These are phyloP conservation scores for Dryas integrifolia DNA, from an alignment of 331 rosid species.

Conservation along the genomic window DNA sequence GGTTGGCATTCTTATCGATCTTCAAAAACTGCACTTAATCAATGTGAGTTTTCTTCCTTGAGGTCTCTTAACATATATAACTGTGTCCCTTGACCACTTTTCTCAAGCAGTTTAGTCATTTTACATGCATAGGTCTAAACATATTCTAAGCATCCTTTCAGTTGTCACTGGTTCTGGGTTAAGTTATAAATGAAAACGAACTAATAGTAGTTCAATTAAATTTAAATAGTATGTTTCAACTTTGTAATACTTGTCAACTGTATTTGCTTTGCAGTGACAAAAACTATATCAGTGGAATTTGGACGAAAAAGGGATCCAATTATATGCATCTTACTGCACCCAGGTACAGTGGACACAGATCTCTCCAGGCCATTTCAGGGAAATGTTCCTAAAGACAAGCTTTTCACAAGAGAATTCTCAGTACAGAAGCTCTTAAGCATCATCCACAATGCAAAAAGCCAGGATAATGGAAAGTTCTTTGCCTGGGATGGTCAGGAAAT, in stretches of 20 bases:
- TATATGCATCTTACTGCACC: constrained; percentile 72
- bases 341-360: constrained; percentile 97
- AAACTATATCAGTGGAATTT: constrained; percentile 66
- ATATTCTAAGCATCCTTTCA: not conserved
- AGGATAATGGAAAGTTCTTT: constrained; percentile 85
- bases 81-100: not conserved
- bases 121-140: not conserved
- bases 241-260: constrained; percentile 4
- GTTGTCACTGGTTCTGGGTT: not conserved
- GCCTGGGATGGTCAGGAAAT: constrained; percentile 88
- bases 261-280: constrained; percentile 61
- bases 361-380: constrained; percentile 89
- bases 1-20: constrained; percentile 97
- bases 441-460: constrained; percentile 54
- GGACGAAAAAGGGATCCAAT: constrained; percentile 80
- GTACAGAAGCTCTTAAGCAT: constrained; percentile 68
- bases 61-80: not conserved
- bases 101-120: not conserved
- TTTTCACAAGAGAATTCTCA: constrained; percentile 73
- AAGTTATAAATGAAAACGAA: not conserved
- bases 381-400: constrained; percentile 75
- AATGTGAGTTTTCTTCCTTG: constrained; percentile 45
- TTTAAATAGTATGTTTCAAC: constrained; percentile 14
- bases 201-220: not conserved
- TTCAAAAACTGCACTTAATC: constrained; percentile 94